A percentile compares a stretch with the other conserved stretches of the same genome.
These are phyloP conservation scores for Kodamaea hsintzibuensis DNA, from an alignment of 805 yeast genomes.

Conservation along the genomic window DNA sequence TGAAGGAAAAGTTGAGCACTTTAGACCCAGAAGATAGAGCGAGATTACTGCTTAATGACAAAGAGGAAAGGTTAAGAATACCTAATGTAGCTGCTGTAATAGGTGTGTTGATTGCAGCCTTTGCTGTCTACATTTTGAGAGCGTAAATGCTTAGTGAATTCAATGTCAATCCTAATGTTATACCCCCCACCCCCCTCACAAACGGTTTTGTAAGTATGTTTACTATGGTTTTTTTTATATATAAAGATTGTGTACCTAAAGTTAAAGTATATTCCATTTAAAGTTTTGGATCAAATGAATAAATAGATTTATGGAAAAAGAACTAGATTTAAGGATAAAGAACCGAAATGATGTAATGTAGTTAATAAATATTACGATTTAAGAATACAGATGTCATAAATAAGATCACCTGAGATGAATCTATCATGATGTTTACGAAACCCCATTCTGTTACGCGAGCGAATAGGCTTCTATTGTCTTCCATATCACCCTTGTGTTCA, in stretches of 20 bases:
- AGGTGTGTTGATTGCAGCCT: conserved; percentile 9
- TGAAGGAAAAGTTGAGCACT: conserved; percentile 39
- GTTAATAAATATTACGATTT: too few relatives aligned
- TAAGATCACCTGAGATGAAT: too few relatives aligned
- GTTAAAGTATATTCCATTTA: not conserved
- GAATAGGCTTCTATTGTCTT: not conserved
- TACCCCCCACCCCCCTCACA: not conserved
- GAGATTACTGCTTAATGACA: conserved; percentile 21
- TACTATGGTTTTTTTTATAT: not conserved
- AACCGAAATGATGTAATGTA: too few relatives aligned
- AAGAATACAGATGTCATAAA: too few relatives aligned
- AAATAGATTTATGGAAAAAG: too few relatives aligned
- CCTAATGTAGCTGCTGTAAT: conserved; percentile 7
- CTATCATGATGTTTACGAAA: not conserved
- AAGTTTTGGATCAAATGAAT: not conserved
- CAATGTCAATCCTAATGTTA: not conserved
- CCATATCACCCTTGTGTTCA: not conserved
- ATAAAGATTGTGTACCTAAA: not conserved
- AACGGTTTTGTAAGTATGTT: not conserved
- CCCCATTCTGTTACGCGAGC: not conserved
- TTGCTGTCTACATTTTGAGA: conserved; percentile 7
- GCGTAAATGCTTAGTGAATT: not conserved
- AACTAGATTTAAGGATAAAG: not conserved
- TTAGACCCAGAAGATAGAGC: conserved; percentile 73
- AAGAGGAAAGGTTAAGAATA: conserved; percentile 3